A percentile compares a stretch with the other conserved stretches of the same genome.
These are phyloP conservation scores for Saturnispora hagleri DNA, from an alignment of 805 yeast species.

Conservation along the genomic window DNA sequence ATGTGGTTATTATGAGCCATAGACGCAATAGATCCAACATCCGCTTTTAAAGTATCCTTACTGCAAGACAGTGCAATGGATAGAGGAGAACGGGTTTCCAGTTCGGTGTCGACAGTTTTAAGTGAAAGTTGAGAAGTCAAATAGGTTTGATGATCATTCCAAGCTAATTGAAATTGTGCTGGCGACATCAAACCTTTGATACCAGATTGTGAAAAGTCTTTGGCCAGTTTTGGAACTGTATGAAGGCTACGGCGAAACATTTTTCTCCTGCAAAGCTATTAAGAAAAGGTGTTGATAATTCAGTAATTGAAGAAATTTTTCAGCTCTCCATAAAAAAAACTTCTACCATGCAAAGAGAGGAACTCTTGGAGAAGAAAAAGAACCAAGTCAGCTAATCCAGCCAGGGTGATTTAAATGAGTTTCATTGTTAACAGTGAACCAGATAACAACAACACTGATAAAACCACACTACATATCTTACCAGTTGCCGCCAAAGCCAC, in stretches of 20 bases:
- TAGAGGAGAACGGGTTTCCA: conserved; percentile 68
- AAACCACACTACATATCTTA: background rate
- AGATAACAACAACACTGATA: background rate
- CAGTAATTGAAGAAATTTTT: background rate
- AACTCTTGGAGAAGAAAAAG: background rate
- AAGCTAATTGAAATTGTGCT: conserved; percentile 60
- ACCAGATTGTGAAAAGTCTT: conserved; percentile 29
- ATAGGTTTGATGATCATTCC: conserved; percentile 73
- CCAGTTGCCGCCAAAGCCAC: conserved; percentile 1
- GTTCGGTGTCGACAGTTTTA: conserved; percentile 67
- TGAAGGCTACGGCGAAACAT: conserved; percentile 2
- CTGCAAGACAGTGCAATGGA: conserved; percentile 62
- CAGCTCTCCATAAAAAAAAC: background rate
- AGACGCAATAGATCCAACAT: conserved; percentile 79
- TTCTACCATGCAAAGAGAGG: too few relatives aligned
- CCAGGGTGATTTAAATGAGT: background rate
- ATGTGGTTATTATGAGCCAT: conserved; percentile 90
- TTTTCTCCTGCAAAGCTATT: background rate
- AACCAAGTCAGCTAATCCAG: background rate
- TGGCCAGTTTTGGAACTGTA: conserved; percentile 1
- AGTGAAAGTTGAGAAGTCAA: conserved; percentile 51
- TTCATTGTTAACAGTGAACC: background rate
- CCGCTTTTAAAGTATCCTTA: conserved; percentile 53
- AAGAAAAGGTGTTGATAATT: background rate
- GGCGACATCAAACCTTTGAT: conserved; percentile 57